Evolutionary conservation across 1,139 yeast genomes (phyloP), one percentile per base, ranked within the genome.

Genomic region (Nakaseomyces sp.): DNA sequence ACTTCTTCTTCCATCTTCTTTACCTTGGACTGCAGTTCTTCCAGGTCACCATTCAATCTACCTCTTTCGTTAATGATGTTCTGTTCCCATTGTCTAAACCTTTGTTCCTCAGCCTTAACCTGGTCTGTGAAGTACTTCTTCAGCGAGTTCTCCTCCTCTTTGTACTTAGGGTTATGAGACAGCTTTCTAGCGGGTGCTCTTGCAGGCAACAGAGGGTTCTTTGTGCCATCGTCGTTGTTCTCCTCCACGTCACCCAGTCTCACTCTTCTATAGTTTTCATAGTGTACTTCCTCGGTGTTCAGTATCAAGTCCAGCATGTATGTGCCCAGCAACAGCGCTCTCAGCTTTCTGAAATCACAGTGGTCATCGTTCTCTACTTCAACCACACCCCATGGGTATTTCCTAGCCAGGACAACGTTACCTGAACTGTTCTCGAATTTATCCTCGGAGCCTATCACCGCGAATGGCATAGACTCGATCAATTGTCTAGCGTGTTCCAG

Each of bases 21-120:
- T 59, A 81, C 78, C 63, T 81, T 81, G 43, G 67, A 60, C 51
- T 89, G 96, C 68, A 91, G 77, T 55, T 84, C 88, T 59, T 89
- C 96, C 60, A 93, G 75, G 66, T 91, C 98, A 66, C 82, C 85
- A 68, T 91, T 91, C 64, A 93, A 76, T 65, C 95, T 79, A 67
- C 88, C 87, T 68, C 96, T 81, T 70, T 89, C 97, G 55, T 85
- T 86, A 52, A 88, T 93, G 56, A 91, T 86, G 63, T 89, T 89
- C 55, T 88, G 86, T 68, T 89, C 97, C 97, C 98, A 91, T 71
- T 89, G 95, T 71, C 95, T 82, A 70, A 91, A 93, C 63, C 98
- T 77, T 60, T 86, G 94, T 61, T 93, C 98, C 69, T 91, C 98
- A 41, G 87, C 86, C 70, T 89, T 88, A 50, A 93, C 96, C 69